These are phyloP conservation scores for Fonsecaea multimorphosa DNA, from an alignment of 2,329 filamentous ascomycete species.

Conservation along the genomic window DNA sequence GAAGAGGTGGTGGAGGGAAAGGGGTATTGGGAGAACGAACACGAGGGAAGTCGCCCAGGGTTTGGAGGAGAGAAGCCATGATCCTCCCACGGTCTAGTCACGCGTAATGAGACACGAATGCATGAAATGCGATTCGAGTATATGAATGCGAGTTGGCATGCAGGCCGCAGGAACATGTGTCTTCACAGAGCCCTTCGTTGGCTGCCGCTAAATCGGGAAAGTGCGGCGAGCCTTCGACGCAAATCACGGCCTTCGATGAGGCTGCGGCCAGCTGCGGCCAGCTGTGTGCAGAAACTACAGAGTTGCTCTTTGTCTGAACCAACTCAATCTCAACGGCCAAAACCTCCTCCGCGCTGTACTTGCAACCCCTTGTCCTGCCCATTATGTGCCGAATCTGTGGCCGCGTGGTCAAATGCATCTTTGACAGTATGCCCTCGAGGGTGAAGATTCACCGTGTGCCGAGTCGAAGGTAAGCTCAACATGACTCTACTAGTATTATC, in stretches of 20 bases:
- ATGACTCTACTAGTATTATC: not conserved
- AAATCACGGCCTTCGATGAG: not conserved
- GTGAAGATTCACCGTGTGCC: constrained; percentile 33
- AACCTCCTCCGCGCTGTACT: not conserved
- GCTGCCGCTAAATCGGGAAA: constrained; percentile 17
- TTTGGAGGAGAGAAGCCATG: constrained; percentile 39
- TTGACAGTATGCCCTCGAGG: constrained; percentile 40
- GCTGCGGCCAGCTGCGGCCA: no score
- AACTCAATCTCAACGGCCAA: not conserved
- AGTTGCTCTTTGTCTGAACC: not conserved
- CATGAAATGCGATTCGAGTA: constrained; percentile 8
- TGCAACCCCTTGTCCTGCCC: not conserved
- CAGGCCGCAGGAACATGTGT: constrained; percentile 2
- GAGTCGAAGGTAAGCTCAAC: constrained; percentile 31
- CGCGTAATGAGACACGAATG: constrained; percentile 9
- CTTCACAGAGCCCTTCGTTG: not conserved
- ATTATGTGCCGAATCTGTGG: constrained; percentile 41
- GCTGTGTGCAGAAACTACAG: not conserved
- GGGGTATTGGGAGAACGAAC: constrained; percentile 28
- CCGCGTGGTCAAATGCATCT: constrained; percentile 39
- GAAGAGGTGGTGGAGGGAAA: constrained; percentile 18
- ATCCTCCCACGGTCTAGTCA: constrained; percentile 11
- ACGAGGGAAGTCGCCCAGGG: constrained; percentile 39
- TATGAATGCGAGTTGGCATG: constrained; percentile 1
- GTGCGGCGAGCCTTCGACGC: constrained; percentile 27